phyloP scores from a whole-genome alignment of 2,329 filamentous ascomycete genomes.

The Corinectria fuckeliana region DNA sequence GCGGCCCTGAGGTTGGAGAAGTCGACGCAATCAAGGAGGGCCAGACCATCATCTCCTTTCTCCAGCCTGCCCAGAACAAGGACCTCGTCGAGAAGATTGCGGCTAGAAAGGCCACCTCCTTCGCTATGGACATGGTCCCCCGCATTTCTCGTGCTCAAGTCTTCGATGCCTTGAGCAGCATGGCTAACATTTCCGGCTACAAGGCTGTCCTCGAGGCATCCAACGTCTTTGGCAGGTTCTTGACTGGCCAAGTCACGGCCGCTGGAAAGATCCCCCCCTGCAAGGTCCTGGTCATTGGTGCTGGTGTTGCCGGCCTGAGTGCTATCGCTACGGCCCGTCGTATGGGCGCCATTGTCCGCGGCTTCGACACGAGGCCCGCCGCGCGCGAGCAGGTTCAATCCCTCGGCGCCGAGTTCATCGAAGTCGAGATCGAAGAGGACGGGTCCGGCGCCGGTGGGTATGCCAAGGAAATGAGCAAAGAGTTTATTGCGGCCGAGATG shows the following conservation, averaged over 20 bases:
- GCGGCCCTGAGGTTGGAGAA: slow-evolving; percentile 74
- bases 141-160: slow-evolving; percentile 88
- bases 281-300: slow-evolving; percentile 89
- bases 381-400: slow-evolving; percentile 90
- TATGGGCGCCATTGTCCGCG: slow-evolving; percentile 87
- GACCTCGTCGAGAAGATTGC: slow-evolving; percentile 76
- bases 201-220: slow-evolving; percentile 90
- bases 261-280: slow-evolving; percentile 90
- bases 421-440: slow-evolving; percentile 85
- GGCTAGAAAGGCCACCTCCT: slow-evolving; percentile 72
- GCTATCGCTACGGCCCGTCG: slow-evolving; percentile 86
- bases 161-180: slow-evolving; percentile 87
- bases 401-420: slow-evolving; percentile 86
- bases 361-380: slow-evolving; percentile 89
- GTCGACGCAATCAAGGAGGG: slow-evolving; percentile 71
- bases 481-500: slow-evolving; percentile 93
- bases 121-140: slow-evolving; percentile 94
- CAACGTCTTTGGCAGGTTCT: slow-evolving; percentile 85
- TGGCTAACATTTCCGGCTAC: slow-evolving; percentile 95
- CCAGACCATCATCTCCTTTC: slow-evolving; percentile 79
- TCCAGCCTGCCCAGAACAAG: slow-evolving; percentile 84
- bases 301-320: slow-evolving; percentile 86
- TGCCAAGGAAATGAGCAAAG: slow-evolving; percentile 92
- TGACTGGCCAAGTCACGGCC: slow-evolving; percentile 89
- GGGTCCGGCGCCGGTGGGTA: slow-evolving; percentile 86